These are phyloP conservation scores for Pseudopithomyces maydicus DNA, from an alignment of 2,329 filamentous ascomycete genomes.

Conservation along the genomic window DNA sequence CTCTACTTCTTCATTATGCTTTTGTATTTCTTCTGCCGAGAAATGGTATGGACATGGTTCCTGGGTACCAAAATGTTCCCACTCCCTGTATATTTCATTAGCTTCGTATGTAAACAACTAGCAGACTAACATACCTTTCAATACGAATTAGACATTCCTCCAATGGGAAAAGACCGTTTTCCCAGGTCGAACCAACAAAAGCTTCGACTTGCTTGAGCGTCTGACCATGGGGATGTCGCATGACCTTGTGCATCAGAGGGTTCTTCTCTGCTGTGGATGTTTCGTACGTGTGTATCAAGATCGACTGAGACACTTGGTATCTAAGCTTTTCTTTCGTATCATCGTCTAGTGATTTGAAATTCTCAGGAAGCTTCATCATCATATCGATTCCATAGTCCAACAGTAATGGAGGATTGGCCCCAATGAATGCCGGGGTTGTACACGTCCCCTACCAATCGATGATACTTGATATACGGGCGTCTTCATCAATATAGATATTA, in stretches of 20 bases:
- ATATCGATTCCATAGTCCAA: constrained; percentile 32
- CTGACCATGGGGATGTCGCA: constrained; percentile 28
- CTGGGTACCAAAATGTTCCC: constrained; percentile 23
- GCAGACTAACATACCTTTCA: constrained; percentile 21
- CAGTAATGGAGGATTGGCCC: constrained; percentile 29
- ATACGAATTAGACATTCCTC: constrained; percentile 29
- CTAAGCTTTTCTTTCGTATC: constrained; percentile 23
- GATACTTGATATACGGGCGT: constrained; percentile 28
- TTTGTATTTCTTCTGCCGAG: constrained; percentile 24
- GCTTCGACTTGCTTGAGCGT: constrained; percentile 34
- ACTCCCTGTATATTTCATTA: constrained; percentile 23
- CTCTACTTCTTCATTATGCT: constrained; percentile 27
- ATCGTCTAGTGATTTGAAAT: constrained; percentile 30
- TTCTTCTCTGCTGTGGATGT: constrained; percentile 25
- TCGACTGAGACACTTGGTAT: constrained; percentile 32
- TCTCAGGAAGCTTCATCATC: constrained; percentile 31
- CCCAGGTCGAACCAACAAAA: constrained; percentile 32
- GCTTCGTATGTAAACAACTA: constrained; percentile 3
- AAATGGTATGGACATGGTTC: constrained; percentile 34
- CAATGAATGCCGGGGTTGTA: constrained; percentile 19
- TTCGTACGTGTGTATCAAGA: constrained; percentile 30
- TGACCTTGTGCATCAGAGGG: constrained; percentile 30
- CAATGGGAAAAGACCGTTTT: constrained; percentile 28
- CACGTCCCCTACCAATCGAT: constrained; percentile 36
- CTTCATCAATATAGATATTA: constrained; percentile 32